Evolutionary conservation across 768 basidiomycete species (phyloP).

Genomic region (Termitomyces sp.): DNA sequence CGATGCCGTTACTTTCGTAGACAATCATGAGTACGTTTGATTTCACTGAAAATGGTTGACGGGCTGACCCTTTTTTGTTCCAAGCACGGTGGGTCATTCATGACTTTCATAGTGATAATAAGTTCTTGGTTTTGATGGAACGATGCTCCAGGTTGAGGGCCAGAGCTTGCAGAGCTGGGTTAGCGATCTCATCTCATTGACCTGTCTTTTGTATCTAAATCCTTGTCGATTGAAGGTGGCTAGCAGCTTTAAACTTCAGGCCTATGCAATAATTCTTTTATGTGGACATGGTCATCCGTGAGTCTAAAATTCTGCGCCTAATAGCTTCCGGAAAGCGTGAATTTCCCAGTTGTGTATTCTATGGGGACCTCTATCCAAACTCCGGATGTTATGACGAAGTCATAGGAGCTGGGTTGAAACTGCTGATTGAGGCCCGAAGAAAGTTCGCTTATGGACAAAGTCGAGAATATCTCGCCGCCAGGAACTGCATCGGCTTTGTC

Average conservation of each 20-base stretch:
- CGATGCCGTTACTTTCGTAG: conserved; percentile 87
- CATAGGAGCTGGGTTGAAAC: conserved; percentile 42
- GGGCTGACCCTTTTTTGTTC: neutral
- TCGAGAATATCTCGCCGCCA: conserved; percentile 52
- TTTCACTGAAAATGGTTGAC: neutral
- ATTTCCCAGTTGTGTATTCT: conserved; percentile 73
- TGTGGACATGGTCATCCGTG: conserved; percentile 70
- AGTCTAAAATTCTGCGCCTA: too few relatives aligned
- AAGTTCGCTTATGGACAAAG: conserved; percentile 60
- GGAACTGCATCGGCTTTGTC: conserved; percentile 73
- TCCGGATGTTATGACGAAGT: conserved; percentile 55
- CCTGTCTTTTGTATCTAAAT: neutral
- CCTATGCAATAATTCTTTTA: conserved; percentile 76
- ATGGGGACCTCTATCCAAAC: conserved; percentile 77
- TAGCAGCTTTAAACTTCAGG: conserved; percentile 69
- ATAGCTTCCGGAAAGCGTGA: too few relatives aligned
- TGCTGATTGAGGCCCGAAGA: conserved; percentile 58
- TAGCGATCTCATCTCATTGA: conserved; percentile 16
- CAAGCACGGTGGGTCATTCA: conserved; percentile 51
- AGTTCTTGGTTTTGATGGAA: neutral
- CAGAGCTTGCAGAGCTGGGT: conserved; percentile 85
- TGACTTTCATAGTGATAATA: neutral
- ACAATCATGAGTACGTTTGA: conserved; percentile 76
- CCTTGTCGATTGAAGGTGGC: conserved; percentile 43
- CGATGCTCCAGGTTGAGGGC: conserved; percentile 40